phyloP scores from a whole-genome alignment of 805 yeast genomes.

The Candida silvatica region DNA sequence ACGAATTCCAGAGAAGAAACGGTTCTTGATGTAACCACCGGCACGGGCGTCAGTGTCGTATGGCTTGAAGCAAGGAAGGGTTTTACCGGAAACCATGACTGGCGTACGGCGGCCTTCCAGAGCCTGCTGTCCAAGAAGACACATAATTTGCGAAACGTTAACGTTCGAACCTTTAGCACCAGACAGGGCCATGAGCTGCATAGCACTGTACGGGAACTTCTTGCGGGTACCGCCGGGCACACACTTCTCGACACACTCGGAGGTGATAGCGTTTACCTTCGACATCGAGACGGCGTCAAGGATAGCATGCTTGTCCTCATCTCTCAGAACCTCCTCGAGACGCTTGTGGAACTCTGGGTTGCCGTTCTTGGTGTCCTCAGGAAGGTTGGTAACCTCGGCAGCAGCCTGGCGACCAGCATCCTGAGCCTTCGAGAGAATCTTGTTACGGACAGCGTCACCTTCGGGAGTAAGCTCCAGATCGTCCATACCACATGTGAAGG shows the following conservation, averaged over 20 bases:
- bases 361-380: slow-evolving; percentile 31
- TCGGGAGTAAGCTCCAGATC: slow-evolving; percentile 86
- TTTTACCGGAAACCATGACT: slow-evolving; percentile 97
- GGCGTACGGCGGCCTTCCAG: slow-evolving; percentile 99
- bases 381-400: slow-evolving; percentile 84
- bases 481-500: slow-evolving; percentile 99
- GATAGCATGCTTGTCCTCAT: slow-evolving; percentile 84
- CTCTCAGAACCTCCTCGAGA: slow-evolving; percentile 90
- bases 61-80: slow-evolving; percentile 93
- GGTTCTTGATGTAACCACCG: slow-evolving; percentile 95
- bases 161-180: slow-evolving; percentile 99
- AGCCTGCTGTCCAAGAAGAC: slow-evolving; percentile 97
- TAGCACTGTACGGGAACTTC: slow-evolving; percentile 88
- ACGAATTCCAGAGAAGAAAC: slow-evolving; percentile 95
- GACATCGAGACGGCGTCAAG: slow-evolving; percentile 93
- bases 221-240: slow-evolving; percentile 96
- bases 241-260: slow-evolving; percentile 90
- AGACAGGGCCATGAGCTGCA: slow-evolving; percentile 98
- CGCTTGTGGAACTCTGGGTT: slow-evolving; percentile 80
- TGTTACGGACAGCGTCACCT: slow-evolving; percentile 85
- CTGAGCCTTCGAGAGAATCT: slow-evolving; percentile 66
- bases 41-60: slow-evolving; percentile 96
- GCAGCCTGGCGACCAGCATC: slow-evolving; percentile 92
- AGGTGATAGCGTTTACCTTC: slow-evolving; percentile 84
- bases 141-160: slow-evolving; percentile 98